A percentile compares a stretch with the other conserved stretches of the same genome.
Evolutionary conservation across 331 rosid genomes (phyloP).

Genomic region (Prunus yedoensis): DNA sequence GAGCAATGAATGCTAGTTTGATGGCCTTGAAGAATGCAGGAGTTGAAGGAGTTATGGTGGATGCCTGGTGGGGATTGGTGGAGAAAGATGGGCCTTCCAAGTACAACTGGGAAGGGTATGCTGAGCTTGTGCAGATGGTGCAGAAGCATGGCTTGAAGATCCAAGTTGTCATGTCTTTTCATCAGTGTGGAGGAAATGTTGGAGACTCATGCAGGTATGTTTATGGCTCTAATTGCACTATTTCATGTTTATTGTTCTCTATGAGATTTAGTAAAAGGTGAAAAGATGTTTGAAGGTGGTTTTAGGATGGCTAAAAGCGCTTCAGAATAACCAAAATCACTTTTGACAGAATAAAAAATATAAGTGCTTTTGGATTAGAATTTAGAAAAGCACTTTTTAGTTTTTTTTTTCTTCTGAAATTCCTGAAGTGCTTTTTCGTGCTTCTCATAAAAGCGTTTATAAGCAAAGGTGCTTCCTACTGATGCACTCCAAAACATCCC

Average conservation of each 20-base stretch:
- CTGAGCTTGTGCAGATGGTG: constrained; percentile 76
- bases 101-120: constrained; percentile 89
- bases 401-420: not conserved
- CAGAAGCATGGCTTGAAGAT: constrained; percentile 82
- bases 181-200: constrained; percentile 98
- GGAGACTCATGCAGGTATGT: constrained; percentile 93
- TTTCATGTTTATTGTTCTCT: not conserved
- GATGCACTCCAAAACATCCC: not conserved
- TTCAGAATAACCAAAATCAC: not conserved
- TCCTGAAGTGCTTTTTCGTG: not conserved
- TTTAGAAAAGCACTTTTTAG: not conserved
- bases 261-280: not conserved
- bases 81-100: constrained; percentile 75
- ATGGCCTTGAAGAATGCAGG: constrained; percentile 86
- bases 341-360: not conserved
- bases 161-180: constrained; percentile 94
- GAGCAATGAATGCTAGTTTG: constrained; percentile 84
- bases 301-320: not conserved
- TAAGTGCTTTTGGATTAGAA: not conserved
- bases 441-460: not conserved
- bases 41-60: constrained; percentile 95
- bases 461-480: not conserved
- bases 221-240: not conserved
- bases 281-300: not conserved
- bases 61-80: constrained; percentile 98